Conservation (phyloP, 352 stramenopile species). For the Aphanomyces euteiches region DNA sequence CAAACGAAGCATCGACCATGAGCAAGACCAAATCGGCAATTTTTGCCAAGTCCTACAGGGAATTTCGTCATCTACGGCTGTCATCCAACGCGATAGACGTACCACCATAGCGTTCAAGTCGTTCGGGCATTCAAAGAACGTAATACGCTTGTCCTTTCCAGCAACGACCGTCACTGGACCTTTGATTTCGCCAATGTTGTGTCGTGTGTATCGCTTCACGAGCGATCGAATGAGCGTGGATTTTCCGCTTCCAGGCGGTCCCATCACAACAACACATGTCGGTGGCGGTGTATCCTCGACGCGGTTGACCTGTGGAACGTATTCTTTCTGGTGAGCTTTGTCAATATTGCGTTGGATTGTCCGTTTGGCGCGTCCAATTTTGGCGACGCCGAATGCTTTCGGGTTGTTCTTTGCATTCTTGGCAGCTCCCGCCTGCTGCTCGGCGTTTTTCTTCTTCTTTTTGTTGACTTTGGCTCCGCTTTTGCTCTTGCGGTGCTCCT, state of each 20-base stretch:
- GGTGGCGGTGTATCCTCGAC: constrained; percentile 88
- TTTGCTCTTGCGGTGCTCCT: constrained; percentile 82
- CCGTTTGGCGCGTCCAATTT: constrained; percentile 93
- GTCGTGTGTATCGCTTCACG: constrained; percentile 99
- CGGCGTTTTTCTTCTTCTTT: constrained; percentile 91
- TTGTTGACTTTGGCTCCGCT: constrained; percentile 91
- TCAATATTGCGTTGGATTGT: constrained; percentile 98
- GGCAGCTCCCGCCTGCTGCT: constrained; percentile 76
- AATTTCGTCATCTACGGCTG: constrained; percentile 42
- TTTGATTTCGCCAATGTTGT: constrained; percentile 95
- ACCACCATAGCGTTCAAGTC: constrained; percentile 87
- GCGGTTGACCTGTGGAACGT: constrained; percentile 87
- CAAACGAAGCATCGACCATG: constrained; percentile 99
- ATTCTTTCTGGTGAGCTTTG: constrained; percentile 96
- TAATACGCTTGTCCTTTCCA: constrained; percentile 97
- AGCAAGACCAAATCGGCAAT: constrained; percentile 98
- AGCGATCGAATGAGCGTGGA: constrained; percentile 97
- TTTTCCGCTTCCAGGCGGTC: constrained; percentile 95
- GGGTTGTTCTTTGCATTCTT: constrained; percentile 92
- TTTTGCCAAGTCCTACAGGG: constrained; percentile 92
- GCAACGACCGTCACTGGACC: constrained; percentile 99
- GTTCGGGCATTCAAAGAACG: constrained; percentile 98
- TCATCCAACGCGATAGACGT: neutral
- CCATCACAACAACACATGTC: constrained; percentile 97
- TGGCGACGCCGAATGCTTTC: constrained; percentile 96